Evolutionary conservation across 371 early-diverging fungal species (phyloP), one percentile per base, ranked within the genome.

Genomic region (Apophysomyces elegans): DNA sequence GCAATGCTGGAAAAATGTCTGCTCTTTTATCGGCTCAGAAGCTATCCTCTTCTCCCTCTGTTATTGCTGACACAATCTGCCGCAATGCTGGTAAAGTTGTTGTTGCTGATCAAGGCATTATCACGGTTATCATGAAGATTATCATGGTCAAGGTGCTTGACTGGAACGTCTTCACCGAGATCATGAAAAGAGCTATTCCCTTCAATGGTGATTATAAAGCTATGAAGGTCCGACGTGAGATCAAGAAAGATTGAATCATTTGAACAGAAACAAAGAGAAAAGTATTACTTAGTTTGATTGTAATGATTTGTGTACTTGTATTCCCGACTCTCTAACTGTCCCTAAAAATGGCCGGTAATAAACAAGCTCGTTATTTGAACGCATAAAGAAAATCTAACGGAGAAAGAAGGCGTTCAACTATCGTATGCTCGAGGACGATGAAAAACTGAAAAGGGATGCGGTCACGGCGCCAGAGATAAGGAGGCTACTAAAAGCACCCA

Each of bases 81-180:
- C 76, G 79, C 41, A 82, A 80, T 61, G 87, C 87, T 32, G 88
- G 88, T 56, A 81, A 83, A 56, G 73, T 84, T 36, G 77, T 83
- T 38, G 75, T 86, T 18, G 74, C 84, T 37, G 88, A 88, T 61
- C 86, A 88, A 65, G 88, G 88, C 62, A 76, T 72, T 45, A 79
- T 81, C 46, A 83, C 83, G 41, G 80, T 84, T 5, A 38, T 81
- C n/a, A 81, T 84, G 83, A 82, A 78, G 69, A 81, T 80, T 37
- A 58, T 66, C 3, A 66, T 74, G 58, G 75, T 76, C 62, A 81
- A 81, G 67, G 41, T 79, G 1, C 66, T 85, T 61, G 79, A 81
- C 32, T 77, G 84, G 85, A 81, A 81, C 36, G 79, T 85, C 1
- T 76, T 85, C 58, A 75, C 80, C 46, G 84, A 83, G 67, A 71